Percentiles rank a stretch among this genome's conserved stretches.
phyloP scores from a whole-genome alignment of 768 basidiomycete species.

The Tylopilus subfusipes region DNA sequence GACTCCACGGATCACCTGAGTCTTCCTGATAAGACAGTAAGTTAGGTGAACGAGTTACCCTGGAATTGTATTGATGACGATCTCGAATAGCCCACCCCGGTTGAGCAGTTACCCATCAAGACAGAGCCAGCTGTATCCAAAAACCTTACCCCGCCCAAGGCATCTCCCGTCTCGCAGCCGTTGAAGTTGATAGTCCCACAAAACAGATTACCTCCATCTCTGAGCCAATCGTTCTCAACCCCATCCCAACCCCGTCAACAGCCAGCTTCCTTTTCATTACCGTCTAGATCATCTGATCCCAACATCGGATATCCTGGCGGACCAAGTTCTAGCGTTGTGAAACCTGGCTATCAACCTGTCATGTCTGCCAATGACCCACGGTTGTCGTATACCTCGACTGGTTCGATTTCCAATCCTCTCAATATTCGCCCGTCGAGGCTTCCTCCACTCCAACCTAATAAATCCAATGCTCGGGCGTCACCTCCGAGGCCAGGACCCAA shows the following conservation, averaged over 20 bases:
- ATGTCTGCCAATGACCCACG: constrained; percentile 29
- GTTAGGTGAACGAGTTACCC: not conserved
- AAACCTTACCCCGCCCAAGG: constrained; percentile 9
- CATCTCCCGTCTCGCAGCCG: constrained; percentile 10
- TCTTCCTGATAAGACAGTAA: constrained; percentile 15
- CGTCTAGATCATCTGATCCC: constrained; percentile 17
- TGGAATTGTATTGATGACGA: not conserved
- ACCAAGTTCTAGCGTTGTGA: constrained; percentile 15
- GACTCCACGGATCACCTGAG: constrained; percentile 17
- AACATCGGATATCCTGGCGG: constrained; percentile 10
- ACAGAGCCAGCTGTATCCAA: constrained; percentile 15
- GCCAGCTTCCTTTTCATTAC: constrained; percentile 10
- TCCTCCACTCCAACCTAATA: constrained; percentile 12
- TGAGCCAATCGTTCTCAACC: constrained; percentile 9
- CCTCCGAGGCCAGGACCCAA: constrained; percentile 17
- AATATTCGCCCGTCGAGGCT: constrained; percentile 48
- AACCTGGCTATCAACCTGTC: constrained; percentile 26
- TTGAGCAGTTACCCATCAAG: constrained; percentile 18
- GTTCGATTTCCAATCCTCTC: constrained; percentile 50
- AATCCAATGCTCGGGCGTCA: constrained; percentile 3
- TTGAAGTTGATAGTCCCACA: constrained; percentile 14
- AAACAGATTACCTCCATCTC: constrained; percentile 3
- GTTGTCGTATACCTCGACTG: constrained; percentile 39
- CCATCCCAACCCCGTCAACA: constrained; percentile 13
- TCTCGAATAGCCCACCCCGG: constrained; percentile 12